phyloP scores from a whole-genome alignment of 2,329 filamentous ascomycete species.

The Atkinsonella hypoxylon region DNA sequence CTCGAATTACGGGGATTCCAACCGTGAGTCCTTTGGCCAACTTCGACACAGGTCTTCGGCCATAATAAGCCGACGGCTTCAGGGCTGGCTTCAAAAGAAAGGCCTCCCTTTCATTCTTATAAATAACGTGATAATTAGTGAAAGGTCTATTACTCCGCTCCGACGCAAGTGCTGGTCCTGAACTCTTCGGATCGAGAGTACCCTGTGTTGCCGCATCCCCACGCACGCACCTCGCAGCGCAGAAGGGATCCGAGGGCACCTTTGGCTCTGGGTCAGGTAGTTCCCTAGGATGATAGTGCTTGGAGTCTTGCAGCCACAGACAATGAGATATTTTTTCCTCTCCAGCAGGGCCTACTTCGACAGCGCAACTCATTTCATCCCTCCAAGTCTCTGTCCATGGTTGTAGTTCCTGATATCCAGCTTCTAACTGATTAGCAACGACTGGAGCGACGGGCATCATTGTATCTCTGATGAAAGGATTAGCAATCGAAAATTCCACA shows the following conservation, averaged over 20 bases:
- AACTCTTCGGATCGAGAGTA: slow-evolving; percentile 23
- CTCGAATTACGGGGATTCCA: slow-evolving; percentile 77
- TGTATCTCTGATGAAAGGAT: slow-evolving; percentile 46
- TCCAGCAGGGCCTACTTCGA: slow-evolving; percentile 78
- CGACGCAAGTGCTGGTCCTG: slow-evolving; percentile 22
- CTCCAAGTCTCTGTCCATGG: slow-evolving; percentile 89
- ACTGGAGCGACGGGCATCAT: slow-evolving; percentile 80
- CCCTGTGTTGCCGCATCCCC: slow-evolving; percentile 49
- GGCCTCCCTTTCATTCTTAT: slow-evolving; percentile 54
- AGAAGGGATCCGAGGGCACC: slow-evolving; percentile 44
- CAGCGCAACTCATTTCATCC: slow-evolving; percentile 79
- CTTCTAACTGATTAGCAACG: slow-evolving; percentile 84
- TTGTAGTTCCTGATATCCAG: slow-evolving; percentile 75
- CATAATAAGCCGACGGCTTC: slow-evolving; percentile 75
- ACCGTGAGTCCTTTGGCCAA: slow-evolving; percentile 75
- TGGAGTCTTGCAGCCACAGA: slow-evolving; percentile 57
- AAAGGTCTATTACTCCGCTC: slow-evolving; percentile 45
- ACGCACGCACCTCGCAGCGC: slow-evolving; percentile 45
- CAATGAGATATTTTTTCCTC: slow-evolving; percentile 83
- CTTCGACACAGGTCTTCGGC: slow-evolving; percentile 67
- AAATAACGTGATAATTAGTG: slow-evolving; percentile 71
- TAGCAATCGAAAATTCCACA: slow-evolving; percentile 7
- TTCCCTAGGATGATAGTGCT: slow-evolving; percentile 10
- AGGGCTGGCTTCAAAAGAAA: slow-evolving; percentile 80
- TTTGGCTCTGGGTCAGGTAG: slow-evolving; percentile 20